Base-by-base conservation (phyloP, 1,284 basidiomycete genomes). In the Ganoderma sinense region DNA sequence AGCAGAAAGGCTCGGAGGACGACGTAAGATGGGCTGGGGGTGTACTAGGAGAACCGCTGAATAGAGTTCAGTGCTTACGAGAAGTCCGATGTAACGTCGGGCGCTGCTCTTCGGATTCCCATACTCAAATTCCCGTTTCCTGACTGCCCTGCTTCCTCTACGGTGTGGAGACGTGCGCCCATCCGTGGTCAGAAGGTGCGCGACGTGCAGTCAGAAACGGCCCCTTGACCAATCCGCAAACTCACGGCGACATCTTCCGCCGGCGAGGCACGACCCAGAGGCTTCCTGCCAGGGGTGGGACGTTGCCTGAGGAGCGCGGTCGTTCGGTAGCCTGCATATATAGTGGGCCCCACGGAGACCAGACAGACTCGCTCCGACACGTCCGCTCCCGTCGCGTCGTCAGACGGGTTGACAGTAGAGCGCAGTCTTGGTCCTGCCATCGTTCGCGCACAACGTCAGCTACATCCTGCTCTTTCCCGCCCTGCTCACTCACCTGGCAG, bases 21-120 rank as follows among this genome's bases (percentile, higher is more conserved):
- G n/a, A 51, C 48, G 11, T 39, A 39, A 33, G 18, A 5, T 31
- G 29, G 29, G 53, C n/a, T 20, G 11, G 39, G 56, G 36, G 36
- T 33, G 36, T 36, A 36, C 20, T 59, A 4, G 56, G 33, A n/a
- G n/a, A 23, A 20, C n/a, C 56, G 56, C 56, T 7, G 20, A n/a
- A 59, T 59, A 59, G 56, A 39, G 56, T 59, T 59, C 31, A 20
- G 14, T 36, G 53, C 53, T 59, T 59, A 59, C 56, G 33, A 39
- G 56, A 56, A 39, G 56, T 36, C 56, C 56, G 56, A 59, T 39
- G 39, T 59, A 33, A 59, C 56, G 56, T 59, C 56, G 56, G 56
- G 56, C 33, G 33, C 20, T 36, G 56, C 26, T 10, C 56, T 59
- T 59, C 56, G 31, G n/a, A 56, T 59, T 59, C 56, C 56, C 39